Base-by-base conservation (phyloP, 75 land plant species). In the Azolla pinnata region DNA sequence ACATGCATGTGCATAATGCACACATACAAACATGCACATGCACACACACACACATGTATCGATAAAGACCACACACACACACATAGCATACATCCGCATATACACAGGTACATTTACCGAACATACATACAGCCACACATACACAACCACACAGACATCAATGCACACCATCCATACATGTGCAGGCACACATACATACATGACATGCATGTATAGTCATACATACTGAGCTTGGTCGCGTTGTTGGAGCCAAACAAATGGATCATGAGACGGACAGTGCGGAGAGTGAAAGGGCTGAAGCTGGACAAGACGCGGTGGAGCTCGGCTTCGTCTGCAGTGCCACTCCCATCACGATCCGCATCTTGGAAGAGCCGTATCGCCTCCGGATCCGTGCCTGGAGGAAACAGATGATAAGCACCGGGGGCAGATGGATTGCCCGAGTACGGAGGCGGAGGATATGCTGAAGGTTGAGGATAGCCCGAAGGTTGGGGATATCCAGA, bases 371-470 rank as follows among this genome's bases (percentile, higher is more conserved):
- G 25, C 0, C 34, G 46, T 7, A 70, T 42, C 1, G 56, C 33
- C 42, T 70, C 73, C 2, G 73, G 61, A 17, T 70, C 73, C 2
- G 73, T 70, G 33, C 69, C 73, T 33, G 73, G 69, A 42, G 73
- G 73, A 56, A 70, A 38, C 42, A 7, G 42, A 38, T 7, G 42
- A 14, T 38, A 38, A 14, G 42, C 42, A 38, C 42, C 42, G 14
- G 7, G 14, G 42, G 42, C 10, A 38, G 56, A 38, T 7, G 42
- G 7, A 38, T 38, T 7, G 10, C 42, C 7, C 7, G 42, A 38
- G 14, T 7, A 14, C 7, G 42, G 42, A 14, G 42, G 42, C 42
- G 7, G 42, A 7, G 42, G 10, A 38, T 38, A 38, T 38, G 42
- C 7, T 38, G 42, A 7, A 7, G 42, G 14, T 38, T 7, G 42